Evolutionary conservation across 176 grass and related monocot genomes (phyloP), one percentile per base, ranked within the genome.

Genomic region (Bolboschoenus planiculmis): DNA sequence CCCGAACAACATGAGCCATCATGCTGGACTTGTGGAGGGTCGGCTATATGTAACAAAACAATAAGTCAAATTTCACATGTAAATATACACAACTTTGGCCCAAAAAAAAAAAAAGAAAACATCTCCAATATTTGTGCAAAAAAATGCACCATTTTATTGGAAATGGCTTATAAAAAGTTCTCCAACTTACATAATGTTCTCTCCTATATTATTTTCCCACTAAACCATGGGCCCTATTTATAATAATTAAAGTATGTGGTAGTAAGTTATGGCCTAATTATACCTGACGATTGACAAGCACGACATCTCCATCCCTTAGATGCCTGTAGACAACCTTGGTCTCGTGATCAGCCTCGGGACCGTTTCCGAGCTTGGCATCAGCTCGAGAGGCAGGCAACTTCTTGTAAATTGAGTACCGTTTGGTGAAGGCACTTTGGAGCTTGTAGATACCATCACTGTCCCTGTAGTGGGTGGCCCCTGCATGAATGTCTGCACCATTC

Each of bases 1-100:
- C 95, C 78, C 92, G 88, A 75, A 94, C 95, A 81, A 94, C 81
- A 87, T 97, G 95, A 77, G 92, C 95, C 95, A 97, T 97, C 95
- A 97, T 97, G 85, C 95, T 97, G 46, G 95, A 90, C 87, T 97
- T 97, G 87, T 97, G 95, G 50, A 97, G 92, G 30, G 90, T 94
- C 54, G 95, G 95, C 95, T 97, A 89, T 57, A 82, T 50, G 5
- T 75, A 48, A 71, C 63, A 81, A 63, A 60, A 64, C n/a, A 81
- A 64, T n/a, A 61, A 58, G 21, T 81, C 53, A 58, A 58, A 80
- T 80, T 56, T 56, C 3, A 55, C 48, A 79, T 54, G 53, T 18
- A 31, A 56, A 31, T 15, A 36, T 34, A 35, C 8, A 79, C 34
- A 57, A 23, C 33, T 62, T 60, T 14, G 21, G 55, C 40, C 39